Percentiles rank a stretch among this genome's conserved stretches.
Evolutionary conservation across 495 filamentous ascomycete genomes (phyloP).

Genomic region (Pyrenula aspistea): DNA sequence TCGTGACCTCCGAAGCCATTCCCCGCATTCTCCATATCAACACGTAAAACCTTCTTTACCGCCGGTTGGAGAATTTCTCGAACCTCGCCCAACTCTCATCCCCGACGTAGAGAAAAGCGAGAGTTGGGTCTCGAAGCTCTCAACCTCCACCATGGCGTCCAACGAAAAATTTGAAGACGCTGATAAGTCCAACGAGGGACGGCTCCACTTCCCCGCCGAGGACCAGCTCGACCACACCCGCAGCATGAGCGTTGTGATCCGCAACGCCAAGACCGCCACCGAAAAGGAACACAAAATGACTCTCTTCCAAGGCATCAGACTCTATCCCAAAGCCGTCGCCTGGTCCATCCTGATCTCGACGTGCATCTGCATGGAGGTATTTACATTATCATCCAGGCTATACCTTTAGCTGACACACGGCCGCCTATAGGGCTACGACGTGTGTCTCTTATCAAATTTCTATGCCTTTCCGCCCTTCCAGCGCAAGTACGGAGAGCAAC

Average conservation of each 20-base stretch:
- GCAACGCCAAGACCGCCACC: slow-evolving; percentile 28
- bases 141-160: not conserved
- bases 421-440: slow-evolving; percentile 46
- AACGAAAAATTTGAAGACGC: not conserved
- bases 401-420: too few relatives aligned
- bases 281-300: slow-evolving; percentile 36
- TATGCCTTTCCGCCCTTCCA: slow-evolving; percentile 46
- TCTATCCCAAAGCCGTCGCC: slow-evolving; percentile 44
- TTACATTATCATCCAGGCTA: too few relatives aligned
- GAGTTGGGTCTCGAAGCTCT: not conserved
- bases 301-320: slow-evolving; percentile 28
- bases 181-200: not conserved
- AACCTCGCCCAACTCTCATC: not conserved
- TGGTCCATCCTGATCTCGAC: slow-evolving; percentile 44
- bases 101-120: not conserved
- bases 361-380: slow-evolving; percentile 46
- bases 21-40: not conserved
- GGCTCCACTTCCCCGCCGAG: not conserved
- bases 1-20: not conserved
- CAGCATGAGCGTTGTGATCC: not conserved
- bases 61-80: not conserved
- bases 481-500: slow-evolving; percentile 50
- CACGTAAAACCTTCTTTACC: not conserved
- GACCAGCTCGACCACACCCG: not conserved
- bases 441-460: slow-evolving; percentile 39